phyloP scores from a whole-genome alignment of 2,329 filamentous ascomycete species.

The Coleophoma crateriformis region DNA sequence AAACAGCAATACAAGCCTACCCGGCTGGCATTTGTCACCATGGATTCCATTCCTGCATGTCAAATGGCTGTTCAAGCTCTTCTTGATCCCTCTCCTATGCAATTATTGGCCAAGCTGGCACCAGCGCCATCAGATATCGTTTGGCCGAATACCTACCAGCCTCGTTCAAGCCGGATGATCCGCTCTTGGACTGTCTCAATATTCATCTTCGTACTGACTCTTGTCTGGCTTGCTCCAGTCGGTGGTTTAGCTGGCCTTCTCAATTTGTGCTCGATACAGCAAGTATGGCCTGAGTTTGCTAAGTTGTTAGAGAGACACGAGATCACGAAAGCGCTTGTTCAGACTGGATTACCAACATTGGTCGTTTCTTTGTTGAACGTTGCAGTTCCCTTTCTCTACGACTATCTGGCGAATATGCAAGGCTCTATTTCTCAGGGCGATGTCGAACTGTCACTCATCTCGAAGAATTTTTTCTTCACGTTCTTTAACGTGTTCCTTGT shows the following conservation, averaged over 20 bases:
- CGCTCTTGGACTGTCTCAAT: slow-evolving; percentile 80
- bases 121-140: slow-evolving; percentile 90
- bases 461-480: slow-evolving; percentile 98
- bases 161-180: slow-evolving; percentile 66
- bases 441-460: slow-evolving; percentile 89
- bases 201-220: slow-evolving; percentile 74
- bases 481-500: slow-evolving; percentile 99
- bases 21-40: slow-evolving; percentile 89
- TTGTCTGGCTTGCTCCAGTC: slow-evolving; percentile 85
- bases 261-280: slow-evolving; percentile 73
- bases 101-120: slow-evolving; percentile 77
- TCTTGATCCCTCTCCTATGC: slow-evolving; percentile 82
- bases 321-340: slow-evolving; percentile 70
- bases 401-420: slow-evolving; percentile 84
- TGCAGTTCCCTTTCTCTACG: slow-evolving; percentile 88
- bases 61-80: slow-evolving; percentile 97
- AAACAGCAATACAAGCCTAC: slow-evolving; percentile 72
- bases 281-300: slow-evolving; percentile 66
- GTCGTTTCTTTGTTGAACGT: slow-evolving; percentile 84
- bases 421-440: slow-evolving; percentile 95
- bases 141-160: slow-evolving; percentile 88
- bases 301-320: slow-evolving; percentile 61
- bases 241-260: slow-evolving; percentile 73
- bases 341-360: slow-evolving; percentile 81
- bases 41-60: slow-evolving; percentile 87